Percentiles rank a stretch among this genome's conserved stretches.
These are phyloP conservation scores for Xylariaceae sp. DNA, from an alignment of 2,329 filamentous ascomycete genomes.

Conservation along the genomic window DNA sequence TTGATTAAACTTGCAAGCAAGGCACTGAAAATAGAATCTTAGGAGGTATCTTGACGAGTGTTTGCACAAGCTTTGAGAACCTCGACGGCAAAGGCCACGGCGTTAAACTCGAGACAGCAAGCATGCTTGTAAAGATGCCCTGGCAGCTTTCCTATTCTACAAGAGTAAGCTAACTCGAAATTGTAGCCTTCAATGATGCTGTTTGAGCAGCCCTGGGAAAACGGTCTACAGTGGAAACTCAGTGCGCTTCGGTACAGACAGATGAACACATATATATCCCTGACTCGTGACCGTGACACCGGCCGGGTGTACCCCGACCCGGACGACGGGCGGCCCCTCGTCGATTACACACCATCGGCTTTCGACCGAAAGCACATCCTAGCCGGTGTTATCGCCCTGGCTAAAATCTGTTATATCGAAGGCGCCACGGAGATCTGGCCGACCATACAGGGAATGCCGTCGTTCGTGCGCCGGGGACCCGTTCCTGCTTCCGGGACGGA, in stretches of 20 bases:
- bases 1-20: neutral
- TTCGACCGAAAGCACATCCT: constrained; percentile 74
- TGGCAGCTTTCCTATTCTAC: neutral
- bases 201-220: constrained; percentile 66
- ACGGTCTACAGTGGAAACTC: constrained; percentile 73
- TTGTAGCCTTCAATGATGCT: constrained; percentile 66
- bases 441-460: constrained; percentile 61
- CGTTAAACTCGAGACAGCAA: constrained; percentile 74
- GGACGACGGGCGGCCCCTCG: constrained; percentile 61
- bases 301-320: constrained; percentile 77
- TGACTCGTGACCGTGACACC: constrained; percentile 75
- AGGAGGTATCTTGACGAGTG: constrained; percentile 78
- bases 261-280: constrained; percentile 71
- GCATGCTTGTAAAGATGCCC: constrained; percentile 62
- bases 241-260: constrained; percentile 68
- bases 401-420: constrained; percentile 76
- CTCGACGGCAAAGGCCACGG: constrained; percentile 81
- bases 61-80: constrained; percentile 78
- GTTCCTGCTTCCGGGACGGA: neutral
- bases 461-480: constrained; percentile 55
- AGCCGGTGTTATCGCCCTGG: constrained; percentile 70
- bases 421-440: constrained; percentile 82
- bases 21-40: constrained; percentile 1
- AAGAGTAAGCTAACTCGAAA: constrained; percentile 9
- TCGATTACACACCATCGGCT: constrained; percentile 71